Conservation (phyloP, 306 rosid genomes). For the Medicago lupulina region DNA sequence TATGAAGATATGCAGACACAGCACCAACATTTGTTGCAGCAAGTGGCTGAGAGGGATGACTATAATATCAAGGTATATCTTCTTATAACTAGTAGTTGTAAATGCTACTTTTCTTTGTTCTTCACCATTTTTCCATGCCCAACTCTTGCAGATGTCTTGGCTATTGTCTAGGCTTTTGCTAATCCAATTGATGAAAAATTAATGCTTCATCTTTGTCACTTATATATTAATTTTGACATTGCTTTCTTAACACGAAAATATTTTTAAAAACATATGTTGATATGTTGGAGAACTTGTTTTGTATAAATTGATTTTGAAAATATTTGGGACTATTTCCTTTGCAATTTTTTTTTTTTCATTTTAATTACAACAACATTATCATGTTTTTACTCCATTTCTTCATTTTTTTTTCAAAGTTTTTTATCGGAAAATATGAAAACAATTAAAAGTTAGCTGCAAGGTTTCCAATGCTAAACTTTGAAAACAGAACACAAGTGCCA, state of each 20-base stretch:
- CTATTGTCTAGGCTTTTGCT: conserved; percentile 21
- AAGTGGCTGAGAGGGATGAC: conserved; percentile 95
- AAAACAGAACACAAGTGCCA: neutral
- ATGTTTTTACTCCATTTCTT: neutral
- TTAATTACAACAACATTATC: neutral
- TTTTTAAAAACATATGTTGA: too few species aligned
- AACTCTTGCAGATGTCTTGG: conserved; percentile 30
- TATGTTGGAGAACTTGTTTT: conserved; percentile 12
- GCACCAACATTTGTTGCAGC: conserved; percentile 87
- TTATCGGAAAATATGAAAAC: neutral
- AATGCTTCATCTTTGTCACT: conserved; percentile 15
- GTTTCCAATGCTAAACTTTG: neutral
- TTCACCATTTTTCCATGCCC: conserved; percentile 26
- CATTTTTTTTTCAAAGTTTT: neutral
- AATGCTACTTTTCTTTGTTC: conserved; percentile 8
- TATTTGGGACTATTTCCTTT: neutral
- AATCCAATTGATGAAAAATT: conserved; percentile 18
- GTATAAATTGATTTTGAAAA: neutral
- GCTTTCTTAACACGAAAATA: too few species aligned
- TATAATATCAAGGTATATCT: conserved; percentile 83
- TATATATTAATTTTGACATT: neutral
- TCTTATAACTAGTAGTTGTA: conserved; percentile 34
- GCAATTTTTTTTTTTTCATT: neutral
- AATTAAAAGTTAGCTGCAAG: neutral
- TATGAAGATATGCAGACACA: conserved; percentile 99